Conservation (phyloP, 129 eudicot species). For the Gnaphalium uliginosum region DNA sequence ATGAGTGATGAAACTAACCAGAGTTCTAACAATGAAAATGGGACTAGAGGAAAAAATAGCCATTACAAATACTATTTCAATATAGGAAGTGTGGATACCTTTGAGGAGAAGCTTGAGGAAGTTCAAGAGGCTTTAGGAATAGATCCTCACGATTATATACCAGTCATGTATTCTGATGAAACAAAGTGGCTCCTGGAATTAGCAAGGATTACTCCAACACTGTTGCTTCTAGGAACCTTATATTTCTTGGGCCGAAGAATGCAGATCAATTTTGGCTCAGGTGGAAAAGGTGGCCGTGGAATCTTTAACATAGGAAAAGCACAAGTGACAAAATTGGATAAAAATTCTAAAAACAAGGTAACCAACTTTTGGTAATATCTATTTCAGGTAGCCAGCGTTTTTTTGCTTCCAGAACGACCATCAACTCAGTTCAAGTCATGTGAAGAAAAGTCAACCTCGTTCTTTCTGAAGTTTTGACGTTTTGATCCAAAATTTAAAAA, state of each 20-base stretch:
- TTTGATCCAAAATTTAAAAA: neutral
- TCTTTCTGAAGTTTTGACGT: neutral
- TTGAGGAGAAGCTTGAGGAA: slow-evolving; percentile 84
- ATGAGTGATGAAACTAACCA: slow-evolving; percentile 29
- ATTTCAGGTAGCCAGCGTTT: neutral
- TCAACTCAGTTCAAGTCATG: neutral
- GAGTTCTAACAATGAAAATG: slow-evolving; percentile 34
- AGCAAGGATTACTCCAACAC: slow-evolving; percentile 42
- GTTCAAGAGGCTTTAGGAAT: slow-evolving; percentile 67
- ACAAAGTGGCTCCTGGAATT: slow-evolving; percentile 54
- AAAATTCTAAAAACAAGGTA: slow-evolving; percentile 75
- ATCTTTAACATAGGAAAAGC: slow-evolving; percentile 74
- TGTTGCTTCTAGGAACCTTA: slow-evolving; percentile 48
- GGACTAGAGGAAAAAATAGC: slow-evolving; percentile 28
- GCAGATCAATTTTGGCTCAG: slow-evolving; percentile 57
- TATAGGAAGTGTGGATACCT: slow-evolving; percentile 70
- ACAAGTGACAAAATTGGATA: slow-evolving; percentile 62
- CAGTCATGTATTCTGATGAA: slow-evolving; percentile 61
- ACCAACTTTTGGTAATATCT: neutral
- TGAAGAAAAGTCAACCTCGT: neutral
- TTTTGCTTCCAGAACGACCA: neutral
- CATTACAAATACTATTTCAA: slow-evolving; percentile 52
- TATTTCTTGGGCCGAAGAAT: slow-evolving; percentile 48
- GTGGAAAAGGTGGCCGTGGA: slow-evolving; percentile 72
- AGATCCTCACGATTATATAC: slow-evolving; percentile 65